Base-by-base conservation (phyloP, 2,329 filamentous ascomycete genomes). In the Graphilbum fragrans region DNA sequence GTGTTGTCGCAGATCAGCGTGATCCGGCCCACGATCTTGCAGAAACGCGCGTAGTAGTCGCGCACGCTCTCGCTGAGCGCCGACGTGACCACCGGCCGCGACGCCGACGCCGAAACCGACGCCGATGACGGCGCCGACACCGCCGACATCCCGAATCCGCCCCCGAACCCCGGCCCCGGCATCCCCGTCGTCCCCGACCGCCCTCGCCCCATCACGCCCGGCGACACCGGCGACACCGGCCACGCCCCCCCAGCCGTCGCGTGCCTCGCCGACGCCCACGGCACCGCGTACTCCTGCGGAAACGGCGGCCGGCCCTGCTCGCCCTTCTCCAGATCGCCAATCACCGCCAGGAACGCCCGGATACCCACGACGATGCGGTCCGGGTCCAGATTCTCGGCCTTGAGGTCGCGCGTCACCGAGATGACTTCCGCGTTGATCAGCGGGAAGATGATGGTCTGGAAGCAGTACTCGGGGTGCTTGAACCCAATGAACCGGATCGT, bases 331-430 rank as follows among this genome's bases (percentile, higher is more conserved):
- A 96, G 67, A 57, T 98, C 92, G 1, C 83, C 75, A 77, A 98
- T 90, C 50, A 96, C 86, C 25, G 83, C 85, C 22, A 98, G 69
- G 56, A 96, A 98, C 3, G 92, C 85, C 47, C 87, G 77, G 47
- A 98, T 98, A 3, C 88, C 92, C 51, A 98, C 84, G n/a, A 96
- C 90, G 64, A 95, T 94, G 52, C 86, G 82, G 55, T 98, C 93
- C 1, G 93, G 92, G 47, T 98, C 92, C 47, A 98, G 72, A 54
- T 93, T 86, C 55, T 96, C 92, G 22, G 95, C 83, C 55, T 78
- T 87, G 34, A 92, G 64, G 35, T 94, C 85, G 52, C 80, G 72
- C 48, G 85, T 67, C 17, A 79, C 76, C 22, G 74, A 70, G 56
- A 95, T 92, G n/a, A 87, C 67, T 40, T 95, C 90, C 2, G 87